Base-by-base conservation (phyloP, 768 basidiomycete genomes). In the Trametes cubensis region DNA sequence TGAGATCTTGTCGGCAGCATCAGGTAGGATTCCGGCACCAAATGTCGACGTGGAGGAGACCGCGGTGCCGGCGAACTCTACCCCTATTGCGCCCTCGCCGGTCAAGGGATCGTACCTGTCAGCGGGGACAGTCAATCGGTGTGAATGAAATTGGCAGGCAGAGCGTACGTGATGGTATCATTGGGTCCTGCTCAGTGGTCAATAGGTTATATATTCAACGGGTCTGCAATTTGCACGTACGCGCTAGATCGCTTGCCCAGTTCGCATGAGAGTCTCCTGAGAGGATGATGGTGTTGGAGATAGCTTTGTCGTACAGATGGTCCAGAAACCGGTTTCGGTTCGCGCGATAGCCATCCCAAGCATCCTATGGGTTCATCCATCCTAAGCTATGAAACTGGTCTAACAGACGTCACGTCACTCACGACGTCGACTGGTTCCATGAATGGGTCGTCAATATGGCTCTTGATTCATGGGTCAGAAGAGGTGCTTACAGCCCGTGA, bases 51-150 rank as follows among this genome's bases (percentile, higher is more conserved):
- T 67, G 1, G 83, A 84, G 0, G 83, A 80, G 14, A 87, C 85
- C 0, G 83, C 83, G 0, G 85, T 84, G 1, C 85, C 85, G 14
- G 84, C 84, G 64, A 85, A 85, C 72, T 87, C 85, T 11, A 86
- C 85, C 13, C 80, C 84, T 49, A 83, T 75, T 1, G 80, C 80
- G 10, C 84, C 83, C 8, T 71, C 58, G 6, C 84, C 84, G 1
- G 80, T 81, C 10, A 65, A 61, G 2, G 82, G 75, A 63, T 85
- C 70, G 72, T 84, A 85, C 26, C 81, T 81, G 46, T 20, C 13
- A 30, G 26, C 38, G 14, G 14, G 23, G 11, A 28, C 17, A 23
- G 58, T 23, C n/a, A 34, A 25, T 45, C 21, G 18, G 4, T 11
- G 11, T 3, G 10, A 4, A 4, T 18, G 14, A n/a, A 5, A 0